phyloP scores from a whole-genome alignment of 2,329 filamentous ascomycete species.

The Xylariaceae sp. region DNA sequence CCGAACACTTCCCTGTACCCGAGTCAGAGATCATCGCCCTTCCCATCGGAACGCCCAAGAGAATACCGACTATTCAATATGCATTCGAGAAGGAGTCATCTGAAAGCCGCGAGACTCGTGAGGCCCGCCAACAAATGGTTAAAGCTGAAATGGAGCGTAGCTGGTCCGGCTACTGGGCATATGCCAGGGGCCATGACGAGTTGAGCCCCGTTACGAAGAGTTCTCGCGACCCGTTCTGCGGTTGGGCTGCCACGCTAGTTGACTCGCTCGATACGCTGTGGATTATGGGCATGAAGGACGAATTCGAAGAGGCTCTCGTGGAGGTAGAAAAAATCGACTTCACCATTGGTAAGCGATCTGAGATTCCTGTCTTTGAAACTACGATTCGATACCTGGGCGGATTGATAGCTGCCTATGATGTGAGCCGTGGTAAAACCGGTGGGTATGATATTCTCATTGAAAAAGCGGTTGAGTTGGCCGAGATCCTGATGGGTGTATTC shows the following conservation, averaged over 20 bases:
- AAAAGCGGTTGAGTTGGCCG: constrained; percentile 67
- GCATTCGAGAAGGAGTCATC: constrained; percentile 62
- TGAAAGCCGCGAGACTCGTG: constrained; percentile 54
- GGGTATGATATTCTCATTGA: constrained; percentile 60
- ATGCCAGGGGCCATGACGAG: constrained; percentile 85
- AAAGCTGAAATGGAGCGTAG: constrained; percentile 69
- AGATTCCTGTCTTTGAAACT: constrained; percentile 90
- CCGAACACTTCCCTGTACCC: constrained; percentile 73
- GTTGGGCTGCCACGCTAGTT: constrained; percentile 65
- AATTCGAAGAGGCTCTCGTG: constrained; percentile 60
- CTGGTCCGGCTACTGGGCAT: constrained; percentile 75
- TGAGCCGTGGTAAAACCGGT: constrained; percentile 58
- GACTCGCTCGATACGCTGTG: constrained; percentile 64
- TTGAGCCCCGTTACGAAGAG: constrained; percentile 64
- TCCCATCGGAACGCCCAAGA: constrained; percentile 63
- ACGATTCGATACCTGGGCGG: constrained; percentile 89
- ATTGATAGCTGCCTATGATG: constrained; percentile 77
- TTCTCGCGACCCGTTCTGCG: constrained; percentile 77
- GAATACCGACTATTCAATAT: constrained; percentile 73
- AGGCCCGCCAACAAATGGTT: constrained; percentile 59
- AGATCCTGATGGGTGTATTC: constrained; percentile 67
- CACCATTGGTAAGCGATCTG: constrained; percentile 57
- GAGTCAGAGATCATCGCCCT: constrained; percentile 66
- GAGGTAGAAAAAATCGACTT: constrained; percentile 67
- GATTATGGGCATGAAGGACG: constrained; percentile 64